Evolutionary conservation across 1,284 basidiomycete genomes (phyloP).

Genomic region (Puccinia coronata): DNA sequence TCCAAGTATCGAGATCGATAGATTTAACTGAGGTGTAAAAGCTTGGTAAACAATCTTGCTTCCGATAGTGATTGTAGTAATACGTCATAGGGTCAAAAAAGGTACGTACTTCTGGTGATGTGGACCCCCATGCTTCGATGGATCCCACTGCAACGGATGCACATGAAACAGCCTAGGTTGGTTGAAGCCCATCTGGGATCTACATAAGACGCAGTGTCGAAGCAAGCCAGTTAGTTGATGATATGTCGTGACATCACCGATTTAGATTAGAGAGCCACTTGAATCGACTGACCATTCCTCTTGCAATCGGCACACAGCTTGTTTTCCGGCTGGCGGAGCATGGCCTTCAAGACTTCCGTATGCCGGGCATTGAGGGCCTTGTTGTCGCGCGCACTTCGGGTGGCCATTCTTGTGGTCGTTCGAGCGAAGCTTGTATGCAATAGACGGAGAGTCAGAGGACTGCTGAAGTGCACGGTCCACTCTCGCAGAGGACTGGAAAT

Average conservation of each 20-base stretch:
- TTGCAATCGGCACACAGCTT: slow-evolving; percentile 69
- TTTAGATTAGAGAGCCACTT: not conserved
- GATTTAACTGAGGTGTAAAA: slow-evolving; percentile 73
- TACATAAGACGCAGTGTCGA: too few species aligned
- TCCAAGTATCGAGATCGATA: slow-evolving; percentile 97
- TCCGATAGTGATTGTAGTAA: too few species aligned
- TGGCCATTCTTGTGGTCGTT: slow-evolving; percentile 33
- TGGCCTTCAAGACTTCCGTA: slow-evolving; percentile 73
- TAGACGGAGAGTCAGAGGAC: too few species aligned
- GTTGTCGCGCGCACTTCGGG: slow-evolving; percentile 48
- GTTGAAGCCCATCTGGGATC: slow-evolving; percentile 98
- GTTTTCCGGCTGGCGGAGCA: slow-evolving; percentile 85
- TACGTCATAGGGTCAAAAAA: not conserved
- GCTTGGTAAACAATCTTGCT: slow-evolving; percentile 1
- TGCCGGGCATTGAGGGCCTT: slow-evolving; percentile 49
- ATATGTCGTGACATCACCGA: slow-evolving; percentile 15
- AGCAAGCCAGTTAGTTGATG: not conserved
- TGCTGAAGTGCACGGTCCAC: too few species aligned
- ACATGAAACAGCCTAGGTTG: slow-evolving; percentile 80
- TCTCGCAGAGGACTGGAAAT: too few species aligned
- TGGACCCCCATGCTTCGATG: slow-evolving; percentile 98
- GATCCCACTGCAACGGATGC: slow-evolving; percentile 97
- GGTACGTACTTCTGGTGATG: slow-evolving; percentile 70
- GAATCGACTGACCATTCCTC: slow-evolving; percentile 38
- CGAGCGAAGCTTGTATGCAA: not conserved